Evolutionary conservation across 805 yeast species (phyloP).

Genomic region (Yarrowia sp.): DNA sequence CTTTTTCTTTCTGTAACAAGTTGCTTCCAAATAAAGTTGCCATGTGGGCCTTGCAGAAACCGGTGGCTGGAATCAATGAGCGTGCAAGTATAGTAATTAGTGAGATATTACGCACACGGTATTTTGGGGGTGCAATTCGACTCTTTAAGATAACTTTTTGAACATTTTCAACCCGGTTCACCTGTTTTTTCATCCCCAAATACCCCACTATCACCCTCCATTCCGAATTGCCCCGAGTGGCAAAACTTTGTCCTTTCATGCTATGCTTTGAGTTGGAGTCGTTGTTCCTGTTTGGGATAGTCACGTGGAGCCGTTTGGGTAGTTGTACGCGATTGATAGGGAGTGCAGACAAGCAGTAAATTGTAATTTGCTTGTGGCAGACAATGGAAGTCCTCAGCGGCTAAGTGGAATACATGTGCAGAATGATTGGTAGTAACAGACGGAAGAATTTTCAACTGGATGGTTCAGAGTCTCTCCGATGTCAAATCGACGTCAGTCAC

Average conservation of each 20-base stretch:
- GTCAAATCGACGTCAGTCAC: too few species aligned
- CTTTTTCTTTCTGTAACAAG: neutral
- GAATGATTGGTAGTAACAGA: neutral
- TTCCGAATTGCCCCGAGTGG: slow-evolving; percentile 24
- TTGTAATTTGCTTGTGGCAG: too few species aligned
- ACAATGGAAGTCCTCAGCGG: neutral
- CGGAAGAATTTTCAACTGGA: too few species aligned
- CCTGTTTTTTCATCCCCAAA: neutral
- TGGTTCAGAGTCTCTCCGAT: too few species aligned
- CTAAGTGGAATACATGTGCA: too few species aligned
- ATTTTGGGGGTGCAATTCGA: too few species aligned
- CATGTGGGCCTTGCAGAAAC: neutral
- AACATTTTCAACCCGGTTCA: too few species aligned
- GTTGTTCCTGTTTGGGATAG: neutral
- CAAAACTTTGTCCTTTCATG: neutral
- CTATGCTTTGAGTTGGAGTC: neutral
- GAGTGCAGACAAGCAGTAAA: neutral
- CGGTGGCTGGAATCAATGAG: neutral
- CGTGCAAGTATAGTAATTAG: neutral
- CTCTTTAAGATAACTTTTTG: too few species aligned
- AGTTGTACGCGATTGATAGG: neutral
- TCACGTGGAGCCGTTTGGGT: slow-evolving; percentile 15
- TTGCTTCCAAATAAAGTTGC: slow-evolving; percentile 11
- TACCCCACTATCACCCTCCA: neutral
- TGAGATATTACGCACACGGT: too few species aligned